Evolutionary conservation across 2,329 filamentous ascomycete species (phyloP), one percentile per base, ranked within the genome.

Genomic region (Cladosporium oxysporum): DNA sequence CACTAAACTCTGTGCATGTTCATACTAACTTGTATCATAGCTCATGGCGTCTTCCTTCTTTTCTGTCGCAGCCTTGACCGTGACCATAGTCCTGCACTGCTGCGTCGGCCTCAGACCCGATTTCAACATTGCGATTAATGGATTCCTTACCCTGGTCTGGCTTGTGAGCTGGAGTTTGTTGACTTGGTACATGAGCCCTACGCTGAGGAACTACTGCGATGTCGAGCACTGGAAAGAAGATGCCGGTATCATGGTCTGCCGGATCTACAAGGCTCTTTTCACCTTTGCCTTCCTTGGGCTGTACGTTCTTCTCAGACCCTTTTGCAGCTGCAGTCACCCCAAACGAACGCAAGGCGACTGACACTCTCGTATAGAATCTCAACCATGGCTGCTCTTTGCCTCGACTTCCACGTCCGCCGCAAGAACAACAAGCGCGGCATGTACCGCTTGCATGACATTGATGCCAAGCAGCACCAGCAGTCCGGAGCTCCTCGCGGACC

Each of bases 241-340:
- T 1, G 79, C 81, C 2, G 86, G 85, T 3, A 81, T 87, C 64
- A 81, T 81, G 74, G 80, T 88, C 57, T 88, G 86, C 72, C 76
- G 83, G 62, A 77, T 81, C 65, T 88, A 87, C 80, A 88, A 88
- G 75, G 81, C 83, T 12, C 76, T 88, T n/a, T 88, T 86, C 75
- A 77, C 82, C 35, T 88, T 88, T 73, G 79, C 81, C 5, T 71
- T 85, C 31, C 68, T 84, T 33, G 84, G 83, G 23, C 67, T 80
- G 73, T 81, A 69, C 64, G 77, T 76, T 66, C 71, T 59, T 35
- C 71, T 60, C n/a, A n/a, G n/a, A n/a, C n/a, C n/a, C n/a, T n/a
- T n/a, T n/a, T n/a, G n/a, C n/a, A n/a, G n/a, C n/a, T n/a, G n/a
- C n/a, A n/a, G n/a, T n/a, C n/a, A n/a, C n/a, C n/a, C n/a, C n/a